Evolutionary conservation across 169 alveolate genomes (phyloP), one percentile per base, ranked within the genome.

Genomic region (Cryptosporidium ryanae): DNA sequence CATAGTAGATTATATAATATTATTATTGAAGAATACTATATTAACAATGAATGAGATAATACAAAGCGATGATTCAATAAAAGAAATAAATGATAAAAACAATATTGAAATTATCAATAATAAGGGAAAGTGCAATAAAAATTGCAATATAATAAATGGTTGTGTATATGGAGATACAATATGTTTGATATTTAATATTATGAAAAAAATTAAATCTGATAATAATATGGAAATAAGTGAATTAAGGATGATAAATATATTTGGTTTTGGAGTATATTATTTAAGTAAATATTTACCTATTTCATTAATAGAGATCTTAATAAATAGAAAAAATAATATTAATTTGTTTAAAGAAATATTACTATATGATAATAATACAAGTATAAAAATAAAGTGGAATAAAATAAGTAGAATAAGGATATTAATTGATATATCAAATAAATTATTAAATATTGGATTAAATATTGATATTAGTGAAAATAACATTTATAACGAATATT

Each of bases 251-350:
- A 43, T 34, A 34, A 34, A 76, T 55, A n/a, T 59, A 43, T 52
- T 59, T 34, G 84, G 84, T 15, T 43, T 34, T 13, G 84, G 84
- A 17, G 34, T 61, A n/a, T 76, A 21, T 44, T 76, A 38, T 76
- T 44, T 65, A 31, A 76, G 76, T 76, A 76, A 43, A 76, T 76
- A 76, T 43, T 27, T 76, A 18, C 84, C 84, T 1, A 4, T 76
- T 1, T 76, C 84, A 13, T 12, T 76, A 17, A 38, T 76, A 43
- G 71, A 76, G 10, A 12, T 76, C 27, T 38, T 76, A 52, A 59
- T 34, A 1, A 46, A 59, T 71, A 67, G 17, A 17, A 59, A 44
- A 27, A 25, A 54, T 21, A 10, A 55, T 50, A 70, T 70, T 50
- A 34, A 7, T 15, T 65, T 38, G 32, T 65, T 65, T 65, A 29